A percentile compares a stretch with the other conserved stretches of the same genome.
These are phyloP conservation scores for Colletotrichum truncatum DNA, from an alignment of 2,329 filamentous ascomycete genomes.

Conservation along the genomic window DNA sequence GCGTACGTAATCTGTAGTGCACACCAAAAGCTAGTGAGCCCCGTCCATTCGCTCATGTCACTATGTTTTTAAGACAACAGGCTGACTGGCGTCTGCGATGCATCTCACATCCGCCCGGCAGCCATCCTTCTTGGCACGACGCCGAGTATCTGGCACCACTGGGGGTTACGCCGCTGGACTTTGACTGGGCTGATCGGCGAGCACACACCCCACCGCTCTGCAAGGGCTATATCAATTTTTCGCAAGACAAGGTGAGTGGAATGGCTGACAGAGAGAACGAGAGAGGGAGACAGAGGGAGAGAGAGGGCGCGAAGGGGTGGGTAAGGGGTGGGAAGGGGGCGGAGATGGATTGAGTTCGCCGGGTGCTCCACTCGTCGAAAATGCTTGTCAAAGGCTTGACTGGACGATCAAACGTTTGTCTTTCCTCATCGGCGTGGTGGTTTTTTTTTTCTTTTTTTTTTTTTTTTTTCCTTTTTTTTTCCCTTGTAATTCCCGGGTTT, in stretches of 20 bases:
- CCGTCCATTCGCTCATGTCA: too few relatives aligned
- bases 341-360: background rate
- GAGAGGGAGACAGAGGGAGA: background rate
- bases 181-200: background rate
- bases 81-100: background rate
- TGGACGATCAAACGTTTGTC: conserved; percentile 18
- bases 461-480: too few relatives aligned
- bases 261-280: too few relatives aligned
- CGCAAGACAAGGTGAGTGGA: background rate
- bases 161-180: too few relatives aligned
- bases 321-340: background rate
- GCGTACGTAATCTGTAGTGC: too few relatives aligned
- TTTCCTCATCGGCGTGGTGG: background rate
- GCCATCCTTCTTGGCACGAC: conserved; percentile 20
- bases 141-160: background rate
- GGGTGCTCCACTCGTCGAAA: conserved; percentile 6
- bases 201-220: background rate
- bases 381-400: conserved; percentile 26
- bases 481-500: too few relatives aligned
- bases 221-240: background rate
- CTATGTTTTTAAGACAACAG: too few relatives aligned
- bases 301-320: background rate
- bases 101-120: background rate
- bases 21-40: background rate
- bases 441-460: too few relatives aligned